Evolutionary conservation across 192 early-diverging fungal species (phyloP), one percentile per base, ranked within the genome.

Genomic region (Haplosporangium gracile): DNA sequence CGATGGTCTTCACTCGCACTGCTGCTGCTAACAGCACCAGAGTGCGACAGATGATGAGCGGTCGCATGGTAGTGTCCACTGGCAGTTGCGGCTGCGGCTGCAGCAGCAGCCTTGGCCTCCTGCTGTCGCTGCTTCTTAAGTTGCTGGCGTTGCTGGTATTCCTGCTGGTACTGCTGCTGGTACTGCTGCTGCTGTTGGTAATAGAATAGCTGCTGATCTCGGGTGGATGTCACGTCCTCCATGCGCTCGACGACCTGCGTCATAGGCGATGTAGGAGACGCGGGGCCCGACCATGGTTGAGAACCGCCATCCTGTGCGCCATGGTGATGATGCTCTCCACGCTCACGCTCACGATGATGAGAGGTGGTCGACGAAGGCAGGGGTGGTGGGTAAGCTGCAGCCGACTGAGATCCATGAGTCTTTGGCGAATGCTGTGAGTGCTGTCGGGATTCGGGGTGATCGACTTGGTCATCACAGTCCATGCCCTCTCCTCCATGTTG

Each of bases 111-210:
- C 55, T 51, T 82, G 29, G 80, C 65, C 4, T 60, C 72, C 49
- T 70, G 72, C 26, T 74, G 72, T 11, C 74, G 72, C 22, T 83
- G 76, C 38, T 74, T 70, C 70, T 77, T 73, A 26, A 73, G 76
- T 2, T n/a, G 69, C 26, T 82, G 81, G 22, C 69, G 70, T 32
- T 83, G 82, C 18, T 68, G 55, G n/a, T 76, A 68, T 45, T 76
- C 60, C 36, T 76, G 75, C 53, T 83, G 82, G 70, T 78, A 77
- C 36, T 83, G 81, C 45, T 83, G 81, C 42, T 77, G 70, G 42
- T 83, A 83, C 65, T 83, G 82, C 38, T 83, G 82, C 24, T 83
- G 82, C 32, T 83, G 82, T 6, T 72, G 82, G 47, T 83, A 83
- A 36, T 78, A 83, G 71, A 65, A 83, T 18, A 83, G 34, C 32